phyloP scores from a whole-genome alignment of 2,329 filamentous ascomycete species.

The Penicillium frequentans region DNA sequence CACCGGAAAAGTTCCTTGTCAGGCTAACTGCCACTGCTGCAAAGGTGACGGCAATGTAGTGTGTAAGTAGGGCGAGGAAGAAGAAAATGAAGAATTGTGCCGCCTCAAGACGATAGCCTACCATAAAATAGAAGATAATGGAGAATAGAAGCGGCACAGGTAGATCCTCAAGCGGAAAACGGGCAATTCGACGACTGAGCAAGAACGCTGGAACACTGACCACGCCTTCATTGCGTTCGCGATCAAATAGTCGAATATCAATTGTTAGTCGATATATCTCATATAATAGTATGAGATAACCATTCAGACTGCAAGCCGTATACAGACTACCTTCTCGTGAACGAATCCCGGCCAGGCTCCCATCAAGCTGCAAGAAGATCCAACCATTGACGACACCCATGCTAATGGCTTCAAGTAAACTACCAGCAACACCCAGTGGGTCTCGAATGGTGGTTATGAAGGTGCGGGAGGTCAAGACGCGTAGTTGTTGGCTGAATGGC shows the following conservation, averaged over 20 bases:
- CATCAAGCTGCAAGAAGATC: conserved; percentile 66
- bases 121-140: conserved; percentile 75
- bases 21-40: conserved; percentile 67
- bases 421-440: conserved; percentile 71
- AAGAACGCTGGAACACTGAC: conserved; percentile 69
- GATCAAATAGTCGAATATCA: conserved; percentile 74
- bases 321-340: conserved; percentile 73
- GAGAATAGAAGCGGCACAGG: conserved; percentile 71
- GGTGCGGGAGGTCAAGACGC: conserved; percentile 67
- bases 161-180: conserved; percentile 69
- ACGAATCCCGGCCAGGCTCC: conserved; percentile 69
- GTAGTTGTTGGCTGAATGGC: conserved; percentile 61
- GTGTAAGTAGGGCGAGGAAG: conserved; percentile 64
- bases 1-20: conserved; percentile 66
- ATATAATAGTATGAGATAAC: conserved; percentile 73
- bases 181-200: conserved; percentile 67
- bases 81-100: conserved; percentile 72
- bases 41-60: conserved; percentile 72
- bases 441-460: conserved; percentile 74
- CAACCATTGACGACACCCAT: conserved; percentile 74
- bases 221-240: conserved; percentile 71
- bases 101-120: conserved; percentile 65
- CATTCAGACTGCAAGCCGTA: conserved; percentile 69
- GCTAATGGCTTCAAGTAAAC: conserved; percentile 65
- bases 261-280: conserved; percentile 73